Conservation (phyloP, 257 asterid genomes). For the Salvia splendens region DNA sequence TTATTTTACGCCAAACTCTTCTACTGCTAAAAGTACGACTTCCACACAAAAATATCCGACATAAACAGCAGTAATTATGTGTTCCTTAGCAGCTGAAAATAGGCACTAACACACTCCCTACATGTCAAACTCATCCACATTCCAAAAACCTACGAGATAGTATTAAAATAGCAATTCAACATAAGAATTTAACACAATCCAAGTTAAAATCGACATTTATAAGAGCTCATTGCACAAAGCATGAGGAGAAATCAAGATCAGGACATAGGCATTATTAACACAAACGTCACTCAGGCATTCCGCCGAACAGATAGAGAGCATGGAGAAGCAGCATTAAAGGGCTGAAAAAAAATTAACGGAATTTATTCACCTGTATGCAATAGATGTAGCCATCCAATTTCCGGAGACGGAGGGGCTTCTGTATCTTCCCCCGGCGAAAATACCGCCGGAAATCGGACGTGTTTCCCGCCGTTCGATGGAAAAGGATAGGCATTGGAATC, state of each 20-base stretch:
- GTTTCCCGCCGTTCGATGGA: conserved; percentile 2
- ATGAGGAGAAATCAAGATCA: neutral
- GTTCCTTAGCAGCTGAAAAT: neutral
- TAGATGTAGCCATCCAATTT: conserved; percentile 1
- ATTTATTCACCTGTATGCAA: conserved; percentile 16
- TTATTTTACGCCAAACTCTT: neutral
- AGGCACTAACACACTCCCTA: neutral
- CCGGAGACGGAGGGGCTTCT: neutral
- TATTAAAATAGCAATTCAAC: neutral
- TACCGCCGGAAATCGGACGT: conserved; percentile 21
- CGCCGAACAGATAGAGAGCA: conserved; percentile 22
- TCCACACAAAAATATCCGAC: neutral
- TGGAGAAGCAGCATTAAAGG: neutral
- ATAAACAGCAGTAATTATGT: neutral
- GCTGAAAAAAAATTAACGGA: neutral
- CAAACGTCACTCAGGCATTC: neutral
- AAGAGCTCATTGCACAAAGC: neutral
- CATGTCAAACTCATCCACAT: neutral
- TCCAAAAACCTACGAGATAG: neutral
- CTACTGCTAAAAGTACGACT: conserved; percentile 8
- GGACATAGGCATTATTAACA: neutral
- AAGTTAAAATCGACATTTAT: neutral
- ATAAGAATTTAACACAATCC: neutral
- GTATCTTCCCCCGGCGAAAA: conserved; percentile 14
- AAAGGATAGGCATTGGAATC: conserved; percentile 1